A percentile compares a stretch with the other conserved stretches of the same genome.
These are phyloP conservation scores for Pouteria campechiana DNA, from an alignment of 179 eudicot genomes.

Conservation along the genomic window DNA sequence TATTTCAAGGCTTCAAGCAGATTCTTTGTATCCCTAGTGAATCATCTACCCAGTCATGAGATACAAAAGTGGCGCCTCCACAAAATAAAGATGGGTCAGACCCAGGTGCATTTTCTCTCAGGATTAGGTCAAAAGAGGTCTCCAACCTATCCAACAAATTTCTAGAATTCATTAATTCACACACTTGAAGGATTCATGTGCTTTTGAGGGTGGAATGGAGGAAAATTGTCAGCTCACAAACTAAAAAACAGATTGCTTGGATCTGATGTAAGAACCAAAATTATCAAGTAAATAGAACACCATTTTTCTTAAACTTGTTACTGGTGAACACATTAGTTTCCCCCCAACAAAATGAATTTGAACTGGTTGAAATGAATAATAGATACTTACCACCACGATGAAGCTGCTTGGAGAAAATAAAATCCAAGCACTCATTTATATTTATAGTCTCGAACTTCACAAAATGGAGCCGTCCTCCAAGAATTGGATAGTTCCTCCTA, in stretches of 20 bases:
- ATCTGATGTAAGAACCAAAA: background rate
- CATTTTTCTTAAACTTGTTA: background rate
- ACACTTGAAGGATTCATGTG: no score
- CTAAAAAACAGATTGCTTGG: background rate
- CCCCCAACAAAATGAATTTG: background rate
- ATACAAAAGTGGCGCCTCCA: no score
- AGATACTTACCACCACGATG: conserved; percentile 36
- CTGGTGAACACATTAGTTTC: no score
- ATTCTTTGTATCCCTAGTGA: no score
- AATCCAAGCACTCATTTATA: conserved; percentile 75
- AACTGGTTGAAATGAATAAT: background rate
- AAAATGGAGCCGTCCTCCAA: conserved; percentile 70
- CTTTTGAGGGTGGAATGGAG: no score
- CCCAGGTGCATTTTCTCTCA: no score
- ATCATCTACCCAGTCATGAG: no score
- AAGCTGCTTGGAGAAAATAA: conserved; percentile 60
- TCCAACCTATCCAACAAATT: no score
- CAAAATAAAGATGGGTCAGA: no score
- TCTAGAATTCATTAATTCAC: no score
- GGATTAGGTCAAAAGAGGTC: no score
- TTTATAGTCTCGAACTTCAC: conserved; percentile 73
- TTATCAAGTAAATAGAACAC: background rate
- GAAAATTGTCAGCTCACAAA: background rate
- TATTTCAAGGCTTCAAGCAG: no score
- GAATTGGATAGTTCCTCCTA: conserved; percentile 20